phyloP scores from a whole-genome alignment of 2,329 filamentous ascomycete genomes.

The Capronia americana region DNA sequence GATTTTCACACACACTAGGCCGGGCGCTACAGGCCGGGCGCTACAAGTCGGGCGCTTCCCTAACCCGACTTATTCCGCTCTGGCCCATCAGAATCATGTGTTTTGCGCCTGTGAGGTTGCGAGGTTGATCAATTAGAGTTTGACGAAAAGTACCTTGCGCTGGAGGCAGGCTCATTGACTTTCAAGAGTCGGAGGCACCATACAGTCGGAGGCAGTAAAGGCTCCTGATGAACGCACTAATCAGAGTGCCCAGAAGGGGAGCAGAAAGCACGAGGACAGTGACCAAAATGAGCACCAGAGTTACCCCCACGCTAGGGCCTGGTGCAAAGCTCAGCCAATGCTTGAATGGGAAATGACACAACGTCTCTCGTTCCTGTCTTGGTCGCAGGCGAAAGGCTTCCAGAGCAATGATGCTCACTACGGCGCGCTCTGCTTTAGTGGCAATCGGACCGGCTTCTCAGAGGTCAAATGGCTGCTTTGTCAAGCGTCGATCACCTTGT shows the following conservation, averaged over 20 bases:
- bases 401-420: background rate
- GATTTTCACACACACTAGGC: conserved; percentile 6
- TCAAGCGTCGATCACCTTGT: background rate
- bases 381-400: background rate
- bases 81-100: background rate
- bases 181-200: background rate
- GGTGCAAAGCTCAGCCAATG: background rate
- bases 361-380: background rate
- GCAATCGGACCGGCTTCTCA: background rate
- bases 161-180: background rate
- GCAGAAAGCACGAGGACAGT: background rate
- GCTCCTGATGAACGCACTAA: background rate
- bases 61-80: conserved; percentile 10
- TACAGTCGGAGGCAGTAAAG: background rate
- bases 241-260: background rate
- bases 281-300: background rate
- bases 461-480: background rate
- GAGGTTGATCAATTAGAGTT: background rate
- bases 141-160: conserved; percentile 9
- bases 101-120: background rate
- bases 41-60: background rate
- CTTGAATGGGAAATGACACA: background rate
- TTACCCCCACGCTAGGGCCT: background rate
- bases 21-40: conserved; percentile 1
- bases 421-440: background rate